phyloP scores from a whole-genome alignment of 2,329 filamentous ascomycete species.

The Penicillium sp. region DNA sequence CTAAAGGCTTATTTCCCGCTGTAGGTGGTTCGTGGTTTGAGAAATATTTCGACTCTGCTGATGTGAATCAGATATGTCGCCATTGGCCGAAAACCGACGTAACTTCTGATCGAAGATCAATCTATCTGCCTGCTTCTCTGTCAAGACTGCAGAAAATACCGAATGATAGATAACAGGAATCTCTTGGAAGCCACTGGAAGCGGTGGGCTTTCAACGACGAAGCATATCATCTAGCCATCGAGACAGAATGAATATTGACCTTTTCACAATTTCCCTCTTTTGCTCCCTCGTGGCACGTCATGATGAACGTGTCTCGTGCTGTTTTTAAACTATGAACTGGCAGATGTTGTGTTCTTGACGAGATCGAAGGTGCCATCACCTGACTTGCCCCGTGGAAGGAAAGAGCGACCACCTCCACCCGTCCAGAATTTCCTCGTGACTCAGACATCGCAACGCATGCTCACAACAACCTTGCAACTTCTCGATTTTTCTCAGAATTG shows the following conservation, averaged over 20 bases:
- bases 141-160: neutral
- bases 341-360: neutral
- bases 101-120: neutral
- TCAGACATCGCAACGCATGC: neutral
- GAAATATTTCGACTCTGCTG: constrained; percentile 18
- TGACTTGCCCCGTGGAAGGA: constrained; percentile 3
- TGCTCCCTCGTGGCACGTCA: neutral
- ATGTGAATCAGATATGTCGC: constrained; percentile 35
- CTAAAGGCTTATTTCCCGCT: constrained; percentile 45
- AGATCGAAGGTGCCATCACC: neutral
- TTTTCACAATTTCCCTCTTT: neutral
- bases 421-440: neutral
- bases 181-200: neutral
- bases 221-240: neutral
- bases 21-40: constrained; percentile 25
- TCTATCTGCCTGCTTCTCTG: neutral
- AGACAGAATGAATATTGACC: neutral
- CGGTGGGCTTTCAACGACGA: neutral
- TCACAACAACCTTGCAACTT: neutral
- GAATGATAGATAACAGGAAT: neutral
- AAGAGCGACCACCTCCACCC: neutral
- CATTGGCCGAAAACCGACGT: constrained; percentile 37
- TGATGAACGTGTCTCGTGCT: neutral
- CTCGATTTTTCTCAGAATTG: too few relatives aligned
- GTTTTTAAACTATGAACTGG: too few relatives aligned